Percentiles rank a stretch among this genome's conserved stretches.
phyloP scores from a whole-genome alignment of 495 filamentous ascomycete species.

The Hamigera avellanea region DNA sequence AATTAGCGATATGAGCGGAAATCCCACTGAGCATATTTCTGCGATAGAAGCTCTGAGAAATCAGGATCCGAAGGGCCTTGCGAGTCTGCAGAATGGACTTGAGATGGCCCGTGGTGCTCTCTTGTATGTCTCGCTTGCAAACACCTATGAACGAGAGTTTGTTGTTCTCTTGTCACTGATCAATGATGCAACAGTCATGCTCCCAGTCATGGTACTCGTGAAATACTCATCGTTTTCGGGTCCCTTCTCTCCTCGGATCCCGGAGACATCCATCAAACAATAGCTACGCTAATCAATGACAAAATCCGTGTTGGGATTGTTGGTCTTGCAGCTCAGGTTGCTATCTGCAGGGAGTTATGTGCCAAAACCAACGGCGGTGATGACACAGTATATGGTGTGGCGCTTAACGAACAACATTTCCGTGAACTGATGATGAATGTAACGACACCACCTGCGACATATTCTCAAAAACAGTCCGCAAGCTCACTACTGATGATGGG shows the following conservation, averaged over 20 bases:
- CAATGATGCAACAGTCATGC: constrained; percentile 49
- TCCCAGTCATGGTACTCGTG: constrained; percentile 83
- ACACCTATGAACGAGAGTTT: neutral
- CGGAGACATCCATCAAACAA: constrained; percentile 89
- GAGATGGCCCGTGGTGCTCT: constrained; percentile 87
- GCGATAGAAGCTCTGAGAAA: constrained; percentile 56
- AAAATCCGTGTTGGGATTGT: constrained; percentile 79
- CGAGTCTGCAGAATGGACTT: constrained; percentile 87
- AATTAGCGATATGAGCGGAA: constrained; percentile 82
- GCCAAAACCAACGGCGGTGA: constrained; percentile 71
- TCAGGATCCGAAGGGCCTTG: constrained; percentile 78
- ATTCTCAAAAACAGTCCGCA: constrained; percentile 51
- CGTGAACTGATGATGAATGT: constrained; percentile 76
- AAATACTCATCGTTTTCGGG: constrained; percentile 85
- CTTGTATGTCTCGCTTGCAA: constrained; percentile 43
- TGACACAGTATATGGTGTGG: constrained; percentile 66
- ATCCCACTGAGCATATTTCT: constrained; percentile 77
- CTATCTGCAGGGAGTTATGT: constrained; percentile 87
- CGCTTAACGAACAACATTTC: constrained; percentile 80
- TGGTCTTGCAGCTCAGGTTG: constrained; percentile 80
- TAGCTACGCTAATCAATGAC: constrained; percentile 60
- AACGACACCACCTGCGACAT: constrained; percentile 79
- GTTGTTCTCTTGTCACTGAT: constrained; percentile 5
- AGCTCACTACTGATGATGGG: constrained; percentile 93
- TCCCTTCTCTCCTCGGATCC: constrained; percentile 84